Percentiles rank a stretch among this genome's conserved stretches.
These are phyloP conservation scores for Taphrina pruni DNA, from an alignment of 1,139 yeast species.

Conservation along the genomic window DNA sequence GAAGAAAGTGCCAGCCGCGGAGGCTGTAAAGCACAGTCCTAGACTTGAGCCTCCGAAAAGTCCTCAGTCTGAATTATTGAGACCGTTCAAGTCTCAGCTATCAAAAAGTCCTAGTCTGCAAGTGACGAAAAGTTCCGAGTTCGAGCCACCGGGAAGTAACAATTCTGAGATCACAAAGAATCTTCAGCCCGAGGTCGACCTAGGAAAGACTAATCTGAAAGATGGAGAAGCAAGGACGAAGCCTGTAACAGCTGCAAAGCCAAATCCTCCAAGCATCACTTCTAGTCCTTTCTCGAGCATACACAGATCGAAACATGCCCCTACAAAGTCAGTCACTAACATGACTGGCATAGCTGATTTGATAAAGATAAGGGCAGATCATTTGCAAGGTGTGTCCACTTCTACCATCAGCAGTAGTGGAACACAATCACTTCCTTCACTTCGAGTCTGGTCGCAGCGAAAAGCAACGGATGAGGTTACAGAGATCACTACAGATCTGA, in stretches of 20 bases:
- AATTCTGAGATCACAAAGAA: no score
- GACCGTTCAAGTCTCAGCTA: no score
- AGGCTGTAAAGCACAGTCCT: no score
- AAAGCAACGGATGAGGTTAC: not conserved
- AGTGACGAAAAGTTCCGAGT: no score
- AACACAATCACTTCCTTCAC: not conserved
- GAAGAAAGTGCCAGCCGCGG: no score
- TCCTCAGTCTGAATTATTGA: no score
- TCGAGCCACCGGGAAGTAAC: no score
- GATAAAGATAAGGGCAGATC: slow-evolving; percentile 11
- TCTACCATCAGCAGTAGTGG: not conserved
- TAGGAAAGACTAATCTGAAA: no score
- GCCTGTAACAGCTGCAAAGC: not conserved
- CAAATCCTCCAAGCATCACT: not conserved
- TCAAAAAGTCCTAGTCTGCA: no score
- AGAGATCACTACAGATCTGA: not conserved
- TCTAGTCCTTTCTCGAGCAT: slow-evolving; percentile 3
- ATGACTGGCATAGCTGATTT: slow-evolving; percentile 31
- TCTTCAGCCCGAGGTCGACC: no score
- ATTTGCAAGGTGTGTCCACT: not conserved
- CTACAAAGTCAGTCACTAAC: slow-evolving; percentile 12
- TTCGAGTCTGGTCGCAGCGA: not conserved
- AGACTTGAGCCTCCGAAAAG: no score
- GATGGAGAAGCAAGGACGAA: not conserved
- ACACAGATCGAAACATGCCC: not conserved